phyloP scores from a whole-genome alignment of 2,329 filamentous ascomycete genomes.

The Pestalotiopsis sp. region DNA sequence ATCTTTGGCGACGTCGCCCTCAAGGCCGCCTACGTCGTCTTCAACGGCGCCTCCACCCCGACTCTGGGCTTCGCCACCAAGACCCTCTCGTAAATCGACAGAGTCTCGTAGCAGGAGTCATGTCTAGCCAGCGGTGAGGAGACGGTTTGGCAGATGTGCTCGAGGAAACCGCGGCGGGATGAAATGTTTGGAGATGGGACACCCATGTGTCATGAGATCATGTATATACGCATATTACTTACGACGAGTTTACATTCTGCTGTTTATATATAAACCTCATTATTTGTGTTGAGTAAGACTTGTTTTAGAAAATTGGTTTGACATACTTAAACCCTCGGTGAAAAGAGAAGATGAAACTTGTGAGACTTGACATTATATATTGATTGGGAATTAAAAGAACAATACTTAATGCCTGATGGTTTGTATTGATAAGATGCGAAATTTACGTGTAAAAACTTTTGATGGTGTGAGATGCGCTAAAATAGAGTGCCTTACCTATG shows the following conservation, averaged over 20 bases:
- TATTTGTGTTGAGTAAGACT: background rate
- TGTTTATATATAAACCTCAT: background rate
- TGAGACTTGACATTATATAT: too few species aligned
- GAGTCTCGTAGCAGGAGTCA: background rate
- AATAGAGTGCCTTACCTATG: too few species aligned
- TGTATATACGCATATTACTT: background rate
- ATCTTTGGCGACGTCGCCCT: constrained; percentile 71
- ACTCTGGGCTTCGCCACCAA: constrained; percentile 46
- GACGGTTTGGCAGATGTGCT: background rate
- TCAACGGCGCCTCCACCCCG: constrained; percentile 45
- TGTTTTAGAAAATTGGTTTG: too few species aligned
- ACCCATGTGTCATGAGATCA: background rate
- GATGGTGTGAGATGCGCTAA: too few species aligned
- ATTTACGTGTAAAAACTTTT: background rate
- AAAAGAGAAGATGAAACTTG: too few species aligned
- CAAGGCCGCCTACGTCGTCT: constrained; percentile 67
- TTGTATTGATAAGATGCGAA: background rate
- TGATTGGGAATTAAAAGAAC: too few species aligned
- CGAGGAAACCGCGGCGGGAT: background rate
- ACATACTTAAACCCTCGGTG: too few species aligned
- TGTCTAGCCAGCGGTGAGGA: background rate
- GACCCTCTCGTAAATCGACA: constrained; percentile 6
- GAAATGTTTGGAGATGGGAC: background rate
- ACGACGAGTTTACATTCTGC: background rate
- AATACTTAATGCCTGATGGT: background rate